phyloP scores from a whole-genome alignment of 108 stramenopile genomes.

The Nitzschia putrida region DNA sequence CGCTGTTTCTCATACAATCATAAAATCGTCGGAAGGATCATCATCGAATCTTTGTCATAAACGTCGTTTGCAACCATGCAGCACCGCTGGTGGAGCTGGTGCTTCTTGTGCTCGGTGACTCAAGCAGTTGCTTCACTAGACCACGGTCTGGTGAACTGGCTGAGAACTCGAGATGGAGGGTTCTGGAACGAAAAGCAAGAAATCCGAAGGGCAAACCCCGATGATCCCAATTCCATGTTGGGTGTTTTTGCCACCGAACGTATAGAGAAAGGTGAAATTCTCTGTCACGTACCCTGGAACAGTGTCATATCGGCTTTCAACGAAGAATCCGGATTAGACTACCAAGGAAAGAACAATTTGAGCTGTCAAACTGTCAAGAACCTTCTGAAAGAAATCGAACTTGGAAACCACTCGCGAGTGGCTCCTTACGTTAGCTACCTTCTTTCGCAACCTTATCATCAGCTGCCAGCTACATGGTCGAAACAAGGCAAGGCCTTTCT shows the following conservation, averaged over 20 bases:
- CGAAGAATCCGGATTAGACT: not conserved
- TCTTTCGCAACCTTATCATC: constrained; percentile 16
- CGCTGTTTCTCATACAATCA: no score
- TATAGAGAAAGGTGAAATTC: constrained; percentile 23
- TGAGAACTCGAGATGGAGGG: constrained; percentile 15
- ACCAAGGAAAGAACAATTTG: not conserved
- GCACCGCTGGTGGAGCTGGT: no score
- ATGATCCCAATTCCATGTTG: not conserved
- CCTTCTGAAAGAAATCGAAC: constrained; percentile 34
- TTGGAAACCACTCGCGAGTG: constrained; percentile 27
- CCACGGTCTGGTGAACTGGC: not conserved
- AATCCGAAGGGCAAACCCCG: constrained; percentile 8
- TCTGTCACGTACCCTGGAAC: constrained; percentile 20
- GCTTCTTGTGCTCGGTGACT: no score
- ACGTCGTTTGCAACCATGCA: no score
- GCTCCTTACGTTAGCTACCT: constrained; percentile 57
- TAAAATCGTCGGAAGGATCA: no score
- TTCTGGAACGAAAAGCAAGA: constrained; percentile 27
- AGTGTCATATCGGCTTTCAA: not conserved
- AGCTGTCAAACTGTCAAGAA: constrained; percentile 32
- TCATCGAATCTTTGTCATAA: no score
- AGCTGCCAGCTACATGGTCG: constrained; percentile 35
- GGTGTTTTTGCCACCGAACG: constrained; percentile 30
- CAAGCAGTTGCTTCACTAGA: not conserved
- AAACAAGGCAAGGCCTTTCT: constrained; percentile 33